phyloP scores from a whole-genome alignment of 768 basidiomycete genomes.

The Mycena belliarum region DNA sequence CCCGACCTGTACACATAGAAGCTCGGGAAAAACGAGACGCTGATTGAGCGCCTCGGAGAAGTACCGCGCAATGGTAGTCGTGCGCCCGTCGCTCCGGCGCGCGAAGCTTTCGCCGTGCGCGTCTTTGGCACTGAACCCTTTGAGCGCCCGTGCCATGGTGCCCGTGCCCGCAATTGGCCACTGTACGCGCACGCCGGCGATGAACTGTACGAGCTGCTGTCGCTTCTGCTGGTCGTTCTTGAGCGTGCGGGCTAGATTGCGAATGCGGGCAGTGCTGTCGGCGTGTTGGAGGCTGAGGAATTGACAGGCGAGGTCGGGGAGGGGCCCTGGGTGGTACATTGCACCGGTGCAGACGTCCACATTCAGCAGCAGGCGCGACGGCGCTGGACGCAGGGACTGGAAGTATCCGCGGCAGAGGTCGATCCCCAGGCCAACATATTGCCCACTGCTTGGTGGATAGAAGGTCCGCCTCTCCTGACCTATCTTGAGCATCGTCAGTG shows the following conservation, averaged over 20 bases:
- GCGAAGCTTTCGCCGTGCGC: constrained; percentile 51
- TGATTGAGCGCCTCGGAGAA: constrained; percentile 23
- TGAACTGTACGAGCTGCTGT: constrained; percentile 38
- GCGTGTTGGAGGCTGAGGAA: no score
- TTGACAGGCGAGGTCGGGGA: constrained; percentile 60
- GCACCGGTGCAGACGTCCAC: constrained; percentile 74
- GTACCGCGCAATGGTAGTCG: constrained; percentile 43
- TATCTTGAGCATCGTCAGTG: constrained; percentile 61
- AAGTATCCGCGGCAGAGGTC: constrained; percentile 81
- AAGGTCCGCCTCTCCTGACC: constrained; percentile 62
- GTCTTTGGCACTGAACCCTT: constrained; percentile 44
- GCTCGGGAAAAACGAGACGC: constrained; percentile 45
- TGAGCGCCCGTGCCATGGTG: background rate
- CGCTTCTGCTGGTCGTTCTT: constrained; percentile 42
- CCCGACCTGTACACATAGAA: constrained; percentile 57
- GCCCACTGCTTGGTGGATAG: constrained; percentile 55
- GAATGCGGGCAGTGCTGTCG: no score
- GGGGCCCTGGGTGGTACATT: constrained; percentile 67
- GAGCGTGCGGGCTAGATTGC: no score
- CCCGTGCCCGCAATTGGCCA: constrained; percentile 45
- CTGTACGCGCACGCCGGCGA: constrained; percentile 34
- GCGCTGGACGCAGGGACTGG: constrained; percentile 71
- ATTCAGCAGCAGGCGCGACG: constrained; percentile 67
- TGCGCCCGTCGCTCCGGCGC: constrained; percentile 42
- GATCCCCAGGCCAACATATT: constrained; percentile 51